Evolutionary conservation across 2,329 filamentous ascomycete genomes (phyloP), one percentile per base, ranked within the genome.

Genomic region (Fusarium oxysporum): DNA sequence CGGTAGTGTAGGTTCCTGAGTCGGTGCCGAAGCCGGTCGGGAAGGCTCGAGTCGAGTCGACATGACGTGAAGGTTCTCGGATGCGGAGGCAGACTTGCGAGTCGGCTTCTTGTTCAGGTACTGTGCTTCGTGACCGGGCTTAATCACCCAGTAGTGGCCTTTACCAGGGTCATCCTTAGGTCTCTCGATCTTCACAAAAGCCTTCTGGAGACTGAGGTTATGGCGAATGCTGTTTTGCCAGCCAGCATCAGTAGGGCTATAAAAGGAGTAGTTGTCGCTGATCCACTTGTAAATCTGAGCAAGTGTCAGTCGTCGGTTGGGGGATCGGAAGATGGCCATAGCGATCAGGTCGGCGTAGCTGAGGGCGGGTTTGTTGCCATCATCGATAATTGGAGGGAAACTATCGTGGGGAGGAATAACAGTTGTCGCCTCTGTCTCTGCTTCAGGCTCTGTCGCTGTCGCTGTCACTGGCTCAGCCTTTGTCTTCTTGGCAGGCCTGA

Each of bases 141-240:
- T 91, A 78, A 99, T 97, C 47, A 91, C 90, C 96, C 96, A 98
- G 84, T 98, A 98, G 82, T 97, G 96, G 47, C 96, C 96, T 83
- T 98, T 98, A 77, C 96, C 96, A 6, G 96, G 95, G 78, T 98
- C 96, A 80, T 98, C 95, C 86, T 98, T 98, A 64, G 95, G 95
- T 66, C 96, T 90, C 82, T 98, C 95, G 79, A 97, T 93, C 84
- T 98, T 98, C 80, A 95, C 91, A 79, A 98, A 98, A 51, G 93
- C 94, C 84, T 98, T 98, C 87, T 98, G 97, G 48, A 99, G 87
- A 79, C 95, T 98, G 38, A 99, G 90, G 77, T 99, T 99, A 83
- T 99, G 96, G 38, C 96, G 93, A 81, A 99, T 99, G 85, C 96
- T 98, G 83, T 99, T 99, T 83, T 98, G 96, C 96, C 96, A 99